Conservation (phyloP, 352 stramenopile species). For the Phytophthora cactorum region DNA sequence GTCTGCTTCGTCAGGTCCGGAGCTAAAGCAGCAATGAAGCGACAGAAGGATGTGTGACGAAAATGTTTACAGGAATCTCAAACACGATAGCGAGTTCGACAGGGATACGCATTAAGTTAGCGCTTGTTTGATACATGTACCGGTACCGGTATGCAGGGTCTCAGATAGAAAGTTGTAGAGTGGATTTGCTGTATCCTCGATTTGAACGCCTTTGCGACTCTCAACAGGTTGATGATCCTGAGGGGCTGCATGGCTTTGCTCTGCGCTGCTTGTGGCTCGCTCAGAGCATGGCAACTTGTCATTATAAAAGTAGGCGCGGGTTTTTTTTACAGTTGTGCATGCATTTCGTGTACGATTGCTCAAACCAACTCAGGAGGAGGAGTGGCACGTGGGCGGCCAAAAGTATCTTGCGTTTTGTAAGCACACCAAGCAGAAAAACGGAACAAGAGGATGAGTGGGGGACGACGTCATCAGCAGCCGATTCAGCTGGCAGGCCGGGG, state of each 20-base stretch:
- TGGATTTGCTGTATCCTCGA: neutral
- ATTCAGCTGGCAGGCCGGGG: slow-evolving; percentile 16
- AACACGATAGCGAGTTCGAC: slow-evolving; percentile 17
- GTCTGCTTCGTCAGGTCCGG: slow-evolving; percentile 27
- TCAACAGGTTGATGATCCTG: slow-evolving; percentile 30
- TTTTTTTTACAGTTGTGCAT: neutral
- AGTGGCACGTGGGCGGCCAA: neutral
- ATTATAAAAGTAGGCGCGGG: too few species aligned
- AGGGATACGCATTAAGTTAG: neutral
- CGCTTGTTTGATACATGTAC: too few species aligned
- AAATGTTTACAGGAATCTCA: slow-evolving; percentile 24
- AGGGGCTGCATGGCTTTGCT: slow-evolving; percentile 27
- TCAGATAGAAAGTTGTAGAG: neutral
- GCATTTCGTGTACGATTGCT: slow-evolving; percentile 17
- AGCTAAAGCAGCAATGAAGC: slow-evolving; percentile 39
- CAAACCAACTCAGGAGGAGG: slow-evolving; percentile 7
- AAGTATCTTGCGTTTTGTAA: slow-evolving; percentile 15
- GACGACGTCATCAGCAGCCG: neutral
- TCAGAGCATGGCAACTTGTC: too few species aligned
- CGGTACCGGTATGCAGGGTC: too few species aligned
- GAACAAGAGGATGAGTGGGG: slow-evolving; percentile 14
- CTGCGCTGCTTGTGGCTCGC: neutral
- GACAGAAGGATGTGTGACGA: slow-evolving; percentile 8
- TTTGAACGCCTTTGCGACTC: slow-evolving; percentile 1
- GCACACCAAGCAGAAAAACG: slow-evolving; percentile 25